A percentile compares a stretch with the other conserved stretches of the same genome.
These are phyloP conservation scores for Collariella sp. DNA, from an alignment of 495 filamentous ascomycete species.

Conservation along the genomic window DNA sequence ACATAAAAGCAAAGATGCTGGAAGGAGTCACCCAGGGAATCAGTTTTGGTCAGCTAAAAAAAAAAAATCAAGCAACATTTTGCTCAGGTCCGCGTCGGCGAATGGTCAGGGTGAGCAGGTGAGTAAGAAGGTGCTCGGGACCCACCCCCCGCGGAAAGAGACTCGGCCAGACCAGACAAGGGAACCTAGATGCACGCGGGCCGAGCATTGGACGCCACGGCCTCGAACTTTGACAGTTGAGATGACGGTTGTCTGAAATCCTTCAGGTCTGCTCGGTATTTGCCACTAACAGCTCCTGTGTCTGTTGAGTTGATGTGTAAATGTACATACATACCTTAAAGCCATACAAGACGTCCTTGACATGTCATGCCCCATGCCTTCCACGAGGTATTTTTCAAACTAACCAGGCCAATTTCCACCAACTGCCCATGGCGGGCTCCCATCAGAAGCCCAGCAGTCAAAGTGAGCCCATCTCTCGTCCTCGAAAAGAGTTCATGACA, in stretches of 20 bases:
- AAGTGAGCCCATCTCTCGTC: too few relatives aligned
- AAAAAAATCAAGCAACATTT: background rate
- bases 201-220: background rate
- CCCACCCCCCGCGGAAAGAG: conserved; percentile 1
- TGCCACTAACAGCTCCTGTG: too few relatives aligned
- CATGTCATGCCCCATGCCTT: too few relatives aligned
- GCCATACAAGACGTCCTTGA: too few relatives aligned
- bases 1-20: too few relatives aligned
- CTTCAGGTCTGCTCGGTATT: too few relatives aligned
- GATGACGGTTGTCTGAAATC: background rate
- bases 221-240: background rate
- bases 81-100: conserved; percentile 1
- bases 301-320: too few relatives aligned
- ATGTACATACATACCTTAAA: too few relatives aligned
- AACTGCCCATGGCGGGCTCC: too few relatives aligned
- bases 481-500: background rate
- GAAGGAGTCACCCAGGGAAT: background rate
- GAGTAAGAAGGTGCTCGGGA: background rate
- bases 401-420: too few relatives aligned
- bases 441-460: too few relatives aligned
- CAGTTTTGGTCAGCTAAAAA: background rate
- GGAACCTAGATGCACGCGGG: background rate
- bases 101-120: background rate
- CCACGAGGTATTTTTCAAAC: too few relatives aligned
- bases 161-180: background rate